phyloP scores from a whole-genome alignment of 2,329 filamentous ascomycete species.

The Fusarium sulawesiense region DNA sequence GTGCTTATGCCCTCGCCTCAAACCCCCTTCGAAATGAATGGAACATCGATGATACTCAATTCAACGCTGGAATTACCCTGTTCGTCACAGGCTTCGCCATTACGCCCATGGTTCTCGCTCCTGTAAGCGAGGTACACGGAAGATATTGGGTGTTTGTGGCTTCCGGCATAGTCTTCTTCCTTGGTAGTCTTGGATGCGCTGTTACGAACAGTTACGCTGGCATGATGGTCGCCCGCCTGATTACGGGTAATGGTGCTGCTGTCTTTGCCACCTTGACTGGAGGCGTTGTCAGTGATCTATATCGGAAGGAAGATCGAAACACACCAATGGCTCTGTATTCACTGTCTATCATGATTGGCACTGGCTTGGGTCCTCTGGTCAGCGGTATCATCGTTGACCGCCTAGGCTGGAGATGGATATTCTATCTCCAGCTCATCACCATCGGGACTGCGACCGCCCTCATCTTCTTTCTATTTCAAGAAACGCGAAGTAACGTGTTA shows the following conservation, averaged over 20 bases:
- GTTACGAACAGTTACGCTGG: slow-evolving; percentile 69
- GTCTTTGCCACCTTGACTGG: slow-evolving; percentile 62
- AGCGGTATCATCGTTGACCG: slow-evolving; percentile 69
- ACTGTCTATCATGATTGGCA: slow-evolving; percentile 69
- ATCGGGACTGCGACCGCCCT: slow-evolving; percentile 65
- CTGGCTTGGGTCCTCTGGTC: slow-evolving; percentile 70
- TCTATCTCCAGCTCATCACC: slow-evolving; percentile 73
- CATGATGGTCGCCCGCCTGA: slow-evolving; percentile 71
- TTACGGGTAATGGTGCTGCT: slow-evolving; percentile 70
- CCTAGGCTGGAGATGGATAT: slow-evolving; percentile 73
- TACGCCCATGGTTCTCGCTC: slow-evolving; percentile 75
- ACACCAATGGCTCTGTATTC: slow-evolving; percentile 77
- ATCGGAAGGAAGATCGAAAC: slow-evolving; percentile 71
- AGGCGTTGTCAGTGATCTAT: slow-evolving; percentile 75
- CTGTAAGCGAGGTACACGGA: slow-evolving; percentile 71
- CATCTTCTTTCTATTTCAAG: slow-evolving; percentile 70
- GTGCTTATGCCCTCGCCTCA: slow-evolving; percentile 69
- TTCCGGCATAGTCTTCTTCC: slow-evolving; percentile 51
- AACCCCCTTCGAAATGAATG: slow-evolving; percentile 66
- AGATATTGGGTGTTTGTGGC: slow-evolving; percentile 49
- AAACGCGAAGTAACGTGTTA: slow-evolving; percentile 75
- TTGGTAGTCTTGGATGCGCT: slow-evolving; percentile 64
- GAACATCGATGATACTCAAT: slow-evolving; percentile 66
- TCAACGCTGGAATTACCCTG: slow-evolving; percentile 69
- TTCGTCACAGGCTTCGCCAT: slow-evolving; percentile 74